Percentiles rank a stretch among this genome's conserved stretches.
Conservation (phyloP, 495 filamentous ascomycete species). For the Pyronema domesticum region DNA sequence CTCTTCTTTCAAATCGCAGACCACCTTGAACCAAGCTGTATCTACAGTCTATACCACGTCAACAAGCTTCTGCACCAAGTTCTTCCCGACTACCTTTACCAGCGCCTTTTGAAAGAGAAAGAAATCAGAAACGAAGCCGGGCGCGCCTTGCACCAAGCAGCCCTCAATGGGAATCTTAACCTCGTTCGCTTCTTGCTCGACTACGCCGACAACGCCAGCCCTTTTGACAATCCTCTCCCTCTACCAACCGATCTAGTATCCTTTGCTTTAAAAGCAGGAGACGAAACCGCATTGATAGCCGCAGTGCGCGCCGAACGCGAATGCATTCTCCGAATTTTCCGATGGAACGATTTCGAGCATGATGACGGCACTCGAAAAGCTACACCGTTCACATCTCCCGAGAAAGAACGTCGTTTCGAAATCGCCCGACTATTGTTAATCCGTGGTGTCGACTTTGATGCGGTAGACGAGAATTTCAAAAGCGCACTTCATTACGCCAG, state of each 20-base stretch:
- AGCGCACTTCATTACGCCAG: not conserved
- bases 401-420: not conserved
- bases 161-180: not conserved
- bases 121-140: not conserved
- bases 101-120: not conserved
- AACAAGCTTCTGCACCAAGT: not conserved
- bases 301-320: not conserved
- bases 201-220: not conserved
- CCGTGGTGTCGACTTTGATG: not conserved
- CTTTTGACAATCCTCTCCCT: not conserved
- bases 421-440: not conserved
- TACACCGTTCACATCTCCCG: not conserved
- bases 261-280: not conserved
- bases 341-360: not conserved
- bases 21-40: not conserved
- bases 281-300: not conserved
- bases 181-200: slow-evolving; percentile 1
- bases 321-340: slow-evolving; percentile 1
- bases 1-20: slow-evolving; percentile 2
- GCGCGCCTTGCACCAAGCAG: not conserved
- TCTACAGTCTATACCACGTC: not conserved
- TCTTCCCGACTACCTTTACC: not conserved
- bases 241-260: not conserved
- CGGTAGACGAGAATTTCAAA: slow-evolving; percentile 1
- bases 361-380: not conserved